Evolutionary conservation across 2,329 filamentous ascomycete genomes (phyloP).

Genomic region (Alternaria panax): DNA sequence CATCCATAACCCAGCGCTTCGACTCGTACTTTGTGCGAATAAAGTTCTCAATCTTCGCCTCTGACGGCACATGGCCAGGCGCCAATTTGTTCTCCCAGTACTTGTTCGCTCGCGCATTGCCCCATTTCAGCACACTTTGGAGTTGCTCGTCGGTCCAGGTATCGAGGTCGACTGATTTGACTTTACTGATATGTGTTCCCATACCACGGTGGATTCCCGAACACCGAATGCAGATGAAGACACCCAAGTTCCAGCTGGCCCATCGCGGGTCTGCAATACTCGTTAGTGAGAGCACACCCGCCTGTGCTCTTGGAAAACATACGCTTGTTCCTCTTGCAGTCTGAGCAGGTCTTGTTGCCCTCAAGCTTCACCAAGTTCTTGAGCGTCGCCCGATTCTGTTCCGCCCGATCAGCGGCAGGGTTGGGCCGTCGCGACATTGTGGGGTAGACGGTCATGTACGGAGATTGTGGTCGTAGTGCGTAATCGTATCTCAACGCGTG

Average conservation of each 20-base stretch:
- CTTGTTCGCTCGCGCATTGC: conserved; percentile 95
- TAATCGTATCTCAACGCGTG: conserved; percentile 7
- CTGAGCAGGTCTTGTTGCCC: conserved; percentile 93
- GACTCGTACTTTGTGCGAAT: conserved; percentile 99
- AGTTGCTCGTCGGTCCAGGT: conserved; percentile 99
- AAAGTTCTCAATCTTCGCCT: conserved; percentile 99
- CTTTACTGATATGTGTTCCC: conserved; percentile 97
- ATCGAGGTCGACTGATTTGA: conserved; percentile 98
- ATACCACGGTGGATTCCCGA: conserved; percentile 98
- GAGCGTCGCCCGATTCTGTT: conserved; percentile 91
- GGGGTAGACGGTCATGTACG: conserved; percentile 25
- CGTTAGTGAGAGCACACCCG: conserved; percentile 37
- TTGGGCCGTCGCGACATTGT: conserved; percentile 83
- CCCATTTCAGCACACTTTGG: conserved; percentile 92
- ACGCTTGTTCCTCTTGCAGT: conserved; percentile 99
- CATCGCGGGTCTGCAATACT: conserved; percentile 83
- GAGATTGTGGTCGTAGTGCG: conserved; percentile 2
- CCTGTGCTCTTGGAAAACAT: conserved; percentile 39
- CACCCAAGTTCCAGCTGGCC: conserved; percentile 98
- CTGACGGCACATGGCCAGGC: conserved; percentile 87
- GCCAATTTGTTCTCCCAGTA: conserved; percentile 97
- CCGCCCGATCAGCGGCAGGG: conserved; percentile 83
- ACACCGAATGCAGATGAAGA: conserved; percentile 97
- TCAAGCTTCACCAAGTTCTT: conserved; percentile 95
- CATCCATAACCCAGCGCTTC: conserved; percentile 99